Conservation (phyloP, 225 moss, liverwort and hornwort genomes). For the Climacium dendroides region DNA sequence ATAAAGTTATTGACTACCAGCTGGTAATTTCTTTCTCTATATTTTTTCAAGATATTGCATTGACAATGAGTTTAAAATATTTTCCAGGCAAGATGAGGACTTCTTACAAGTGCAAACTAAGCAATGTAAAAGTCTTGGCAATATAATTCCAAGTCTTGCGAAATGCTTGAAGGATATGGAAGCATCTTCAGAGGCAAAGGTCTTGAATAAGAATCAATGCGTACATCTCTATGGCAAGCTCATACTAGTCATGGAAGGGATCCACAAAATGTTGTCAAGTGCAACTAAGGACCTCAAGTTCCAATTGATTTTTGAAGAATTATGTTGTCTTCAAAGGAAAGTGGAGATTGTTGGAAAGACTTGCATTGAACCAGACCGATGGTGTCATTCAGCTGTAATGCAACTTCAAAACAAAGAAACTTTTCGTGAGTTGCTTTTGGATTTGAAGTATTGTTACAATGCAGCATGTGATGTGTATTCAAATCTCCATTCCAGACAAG, state of each 20-base stretch:
- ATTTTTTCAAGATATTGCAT: too few relatives aligned
- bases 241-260: not conserved
- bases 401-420: not conserved
- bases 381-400: not conserved
- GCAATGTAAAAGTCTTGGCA: not conserved
- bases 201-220: not conserved
- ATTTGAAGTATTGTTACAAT: not conserved
- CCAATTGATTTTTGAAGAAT: not conserved
- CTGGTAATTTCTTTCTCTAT: accelerated
- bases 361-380: not conserved
- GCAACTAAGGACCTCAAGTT: not conserved
- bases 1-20: not conserved
- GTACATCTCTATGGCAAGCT: not conserved
- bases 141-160: not conserved
- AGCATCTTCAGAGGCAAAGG: not conserved
- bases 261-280: not conserved
- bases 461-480: not conserved
- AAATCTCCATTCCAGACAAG: not conserved
- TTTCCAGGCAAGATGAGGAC: not conserved
- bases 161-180: not conserved
- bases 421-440: not conserved
- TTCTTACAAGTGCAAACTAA: not conserved
- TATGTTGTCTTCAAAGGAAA: not conserved
- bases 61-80: not conserved
- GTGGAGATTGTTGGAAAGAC: not conserved